Evolutionary conservation across 176 grass and related monocot genomes (phyloP), one percentile per base, ranked within the genome.

Genomic region (Zea luxurians): DNA sequence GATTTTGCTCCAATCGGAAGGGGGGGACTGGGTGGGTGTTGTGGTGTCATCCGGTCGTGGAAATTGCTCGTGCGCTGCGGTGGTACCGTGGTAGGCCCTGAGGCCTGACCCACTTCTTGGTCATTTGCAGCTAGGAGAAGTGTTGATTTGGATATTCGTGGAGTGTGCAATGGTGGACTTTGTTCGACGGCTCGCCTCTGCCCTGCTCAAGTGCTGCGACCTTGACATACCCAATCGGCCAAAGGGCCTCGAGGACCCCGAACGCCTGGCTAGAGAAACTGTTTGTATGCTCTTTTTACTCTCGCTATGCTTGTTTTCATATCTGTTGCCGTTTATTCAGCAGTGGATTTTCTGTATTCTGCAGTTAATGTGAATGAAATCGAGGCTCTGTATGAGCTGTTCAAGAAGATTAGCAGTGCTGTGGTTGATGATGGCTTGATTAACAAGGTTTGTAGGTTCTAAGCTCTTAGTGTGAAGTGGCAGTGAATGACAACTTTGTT

Each of bases 341-440:
- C 37, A 62, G 36, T 40, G n/a, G 8, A 46, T 49, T 58, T 48
- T 13, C 49, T 35, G 37, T 78, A n/a, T 72, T 43, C 37, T 67
- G 81, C 90, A 93, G 90, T 97, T 82, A 92, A 82, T 61, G 90
- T 97, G 13, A 97, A 89, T 84, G 90, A 97, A 78, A 93, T 97
- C 10, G 90, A 97, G 74, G 93, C 93, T 2, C 77, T 97, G 37
- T 97, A 97, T 88, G 93, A 97, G 68, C 60, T 97, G 61, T 97
- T 97, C 80, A 97, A 97, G 87, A 97, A 92, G 88, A 92, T 97
- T 58, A 97, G 90, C 79, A 84, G 85, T n/a, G 87, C 85, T 43
- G 93, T 93, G 49, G 80, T 97, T 77, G 93, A 97, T 82, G 90
- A 97, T 79, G 88, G 92, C 5, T 65, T 91, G 83, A 94, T 94